A percentile compares a stretch with the other conserved stretches of the same genome.
Conservation (phyloP, 2,329 filamentous ascomycete genomes). For the Periconia sp. region DNA sequence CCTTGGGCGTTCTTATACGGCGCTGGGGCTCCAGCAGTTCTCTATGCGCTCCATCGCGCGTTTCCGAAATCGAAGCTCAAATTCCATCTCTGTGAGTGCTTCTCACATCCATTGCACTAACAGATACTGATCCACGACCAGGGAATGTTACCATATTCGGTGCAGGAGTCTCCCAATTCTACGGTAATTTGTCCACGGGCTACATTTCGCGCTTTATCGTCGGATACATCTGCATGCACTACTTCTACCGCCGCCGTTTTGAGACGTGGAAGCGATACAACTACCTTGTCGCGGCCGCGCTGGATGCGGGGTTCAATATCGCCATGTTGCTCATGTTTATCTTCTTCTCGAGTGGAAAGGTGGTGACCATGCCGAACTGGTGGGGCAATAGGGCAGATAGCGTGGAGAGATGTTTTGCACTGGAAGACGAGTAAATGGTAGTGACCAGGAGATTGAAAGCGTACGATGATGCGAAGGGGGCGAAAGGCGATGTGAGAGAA, state of each 20-base stretch:
- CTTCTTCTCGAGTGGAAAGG: conserved; percentile 63
- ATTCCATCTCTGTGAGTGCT: conserved; percentile 52
- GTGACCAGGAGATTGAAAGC: no score
- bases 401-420: conserved; percentile 65
- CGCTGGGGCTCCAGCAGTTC: conserved; percentile 51
- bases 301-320: conserved; percentile 68
- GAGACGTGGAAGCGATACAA: conserved; percentile 66
- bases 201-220: conserved; percentile 63
- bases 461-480: no score
- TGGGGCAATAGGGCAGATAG: conserved; percentile 65
- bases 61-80: conserved; percentile 62
- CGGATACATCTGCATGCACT: conserved; percentile 67
- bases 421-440: conserved; percentile 33
- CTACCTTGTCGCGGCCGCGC: conserved; percentile 66
- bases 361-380: conserved; percentile 67
- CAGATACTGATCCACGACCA: conserved; percentile 25
- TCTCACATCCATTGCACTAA: background rate
- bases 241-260: conserved; percentile 62
- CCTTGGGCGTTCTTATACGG: conserved; percentile 63
- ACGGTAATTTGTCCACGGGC: conserved; percentile 67
- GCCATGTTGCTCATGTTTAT: conserved; percentile 68
- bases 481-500: no score
- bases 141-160: conserved; percentile 69
- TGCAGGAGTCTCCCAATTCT: conserved; percentile 61
- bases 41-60: conserved; percentile 59